Evolutionary conservation across 352 stramenopile species (phyloP), one percentile per base, ranked within the genome.

Genomic region (Pythium rhizo-oryzae): DNA sequence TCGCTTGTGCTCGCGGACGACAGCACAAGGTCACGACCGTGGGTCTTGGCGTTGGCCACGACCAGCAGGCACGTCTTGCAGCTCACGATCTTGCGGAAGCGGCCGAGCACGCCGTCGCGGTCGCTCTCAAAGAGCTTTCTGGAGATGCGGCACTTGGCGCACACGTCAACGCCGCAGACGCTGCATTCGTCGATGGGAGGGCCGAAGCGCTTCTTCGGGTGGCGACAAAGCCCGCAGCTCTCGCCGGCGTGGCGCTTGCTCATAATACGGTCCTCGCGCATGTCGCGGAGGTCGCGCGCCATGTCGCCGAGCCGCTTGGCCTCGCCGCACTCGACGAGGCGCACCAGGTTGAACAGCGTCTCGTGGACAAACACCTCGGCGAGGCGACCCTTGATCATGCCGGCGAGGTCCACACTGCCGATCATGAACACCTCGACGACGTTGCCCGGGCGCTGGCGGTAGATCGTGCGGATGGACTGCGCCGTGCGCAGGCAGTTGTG

Each of bases 141-240:
- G 46, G 66, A 63, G n/a, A 68, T 51, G 21, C 70, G 73, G 58
- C 78, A 85, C 18, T 69, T 66, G 4, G 60, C 37, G 57, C 78
- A 85, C 23, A 72, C 62, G 8, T 70, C 65, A 16, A 65, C 19
- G 24, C 68, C 69, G 44, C 75, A 85, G 9, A 80, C 47, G 4
- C 75, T 65, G 11, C 78, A 85, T 0, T 66, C 67, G 12, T 59
- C 56, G 21, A 85, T 66, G 4, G 71, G 50, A 3, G 62, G 62
- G 18, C 70, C 59, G 25, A 82, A 81, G 1, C 72, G 44, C 56
- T 77, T 78, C 49, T 72, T 77, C 43, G 70, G 75, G 50, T 78
- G 70, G 0, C 69, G 67, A 59, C 78, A 85, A 56, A 85, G 69
- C 3, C 24, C 67, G 58, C 78, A 85, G 39, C 21, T 60, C 23